Evolutionary conservation across 768 basidiomycete species (phyloP).

Genomic region (Lactifluus echinatus): DNA sequence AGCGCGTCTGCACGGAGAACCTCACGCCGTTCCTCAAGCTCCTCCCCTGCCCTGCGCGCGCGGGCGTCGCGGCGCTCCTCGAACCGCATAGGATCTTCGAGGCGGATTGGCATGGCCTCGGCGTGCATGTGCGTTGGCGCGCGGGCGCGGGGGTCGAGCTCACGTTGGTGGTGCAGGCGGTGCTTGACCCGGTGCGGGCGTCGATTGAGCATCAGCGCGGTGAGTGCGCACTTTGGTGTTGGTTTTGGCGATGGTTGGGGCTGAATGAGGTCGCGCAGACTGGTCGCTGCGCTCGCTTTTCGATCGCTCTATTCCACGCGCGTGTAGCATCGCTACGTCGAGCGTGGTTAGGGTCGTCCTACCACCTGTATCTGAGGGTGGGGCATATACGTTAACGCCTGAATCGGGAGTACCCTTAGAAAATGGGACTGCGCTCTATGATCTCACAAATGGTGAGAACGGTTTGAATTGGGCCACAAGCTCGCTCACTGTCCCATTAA

Average conservation of each 20-base stretch:
- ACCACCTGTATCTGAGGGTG: constrained; percentile 22
- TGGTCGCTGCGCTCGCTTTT: constrained; percentile 69
- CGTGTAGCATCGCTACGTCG: constrained; percentile 62
- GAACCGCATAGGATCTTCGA: constrained; percentile 84
- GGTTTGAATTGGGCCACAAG: not conserved
- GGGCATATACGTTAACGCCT: constrained; percentile 41
- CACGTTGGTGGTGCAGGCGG: constrained; percentile 60
- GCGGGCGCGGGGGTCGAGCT: constrained; percentile 48
- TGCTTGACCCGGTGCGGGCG: constrained; percentile 66
- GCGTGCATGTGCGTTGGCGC: constrained; percentile 64
- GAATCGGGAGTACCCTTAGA: constrained; percentile 35
- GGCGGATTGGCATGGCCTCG: constrained; percentile 87
- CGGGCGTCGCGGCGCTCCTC: constrained; percentile 75
- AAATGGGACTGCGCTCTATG: constrained; percentile 36
- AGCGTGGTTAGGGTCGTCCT: constrained; percentile 46
- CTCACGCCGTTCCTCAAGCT: constrained; percentile 93
- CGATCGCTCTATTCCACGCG: constrained; percentile 48
- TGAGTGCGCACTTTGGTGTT: constrained; percentile 23
- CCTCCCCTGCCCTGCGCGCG: constrained; percentile 82
- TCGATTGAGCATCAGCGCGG: constrained; percentile 47
- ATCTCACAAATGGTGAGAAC: constrained; percentile 39
- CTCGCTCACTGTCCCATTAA: constrained; percentile 14
- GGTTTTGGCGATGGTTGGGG: constrained; percentile 9
- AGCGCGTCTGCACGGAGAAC: constrained; percentile 95
- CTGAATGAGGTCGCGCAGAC: constrained; percentile 35